These are phyloP conservation scores for Rhynchospora pubera DNA, from an alignment of 176 grass and related monocot species.

Conservation along the genomic window DNA sequence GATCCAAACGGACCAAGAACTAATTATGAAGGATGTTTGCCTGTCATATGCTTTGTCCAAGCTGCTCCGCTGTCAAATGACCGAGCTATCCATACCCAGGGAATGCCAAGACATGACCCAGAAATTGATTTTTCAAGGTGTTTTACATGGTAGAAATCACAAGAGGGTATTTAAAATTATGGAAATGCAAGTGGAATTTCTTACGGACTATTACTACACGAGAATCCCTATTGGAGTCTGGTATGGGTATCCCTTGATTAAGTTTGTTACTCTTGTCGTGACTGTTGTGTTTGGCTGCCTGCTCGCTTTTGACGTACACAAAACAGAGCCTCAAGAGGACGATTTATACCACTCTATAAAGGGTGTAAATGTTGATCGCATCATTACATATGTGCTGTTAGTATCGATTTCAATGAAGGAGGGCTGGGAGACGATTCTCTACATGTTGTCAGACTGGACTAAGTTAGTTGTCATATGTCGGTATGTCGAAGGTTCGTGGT, in stretches of 20 bases:
- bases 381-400: constrained; percentile 5
- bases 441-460: constrained; percentile 26
- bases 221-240: background rate
- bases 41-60: constrained; percentile 2
- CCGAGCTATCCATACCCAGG: background rate
- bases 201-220: constrained; percentile 18
- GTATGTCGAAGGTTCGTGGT: background rate
- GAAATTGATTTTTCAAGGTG: background rate
- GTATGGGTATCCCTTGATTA: background rate
- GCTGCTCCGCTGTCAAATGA: constrained; percentile 9
- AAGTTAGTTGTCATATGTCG: background rate
- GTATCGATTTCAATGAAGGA: background rate
- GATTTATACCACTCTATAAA: background rate
- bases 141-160: background rate
- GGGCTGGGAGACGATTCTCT: background rate
- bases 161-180: background rate
- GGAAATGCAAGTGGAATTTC: constrained; percentile 9
- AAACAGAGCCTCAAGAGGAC: background rate
- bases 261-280: background rate
- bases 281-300: background rate
- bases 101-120: background rate
- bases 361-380: background rate
- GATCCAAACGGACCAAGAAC: background rate
- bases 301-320: background rate
- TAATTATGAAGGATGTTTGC: background rate